Conservation (phyloP, 2,329 filamentous ascomycete genomes). For the Fusarium tricinctum region DNA sequence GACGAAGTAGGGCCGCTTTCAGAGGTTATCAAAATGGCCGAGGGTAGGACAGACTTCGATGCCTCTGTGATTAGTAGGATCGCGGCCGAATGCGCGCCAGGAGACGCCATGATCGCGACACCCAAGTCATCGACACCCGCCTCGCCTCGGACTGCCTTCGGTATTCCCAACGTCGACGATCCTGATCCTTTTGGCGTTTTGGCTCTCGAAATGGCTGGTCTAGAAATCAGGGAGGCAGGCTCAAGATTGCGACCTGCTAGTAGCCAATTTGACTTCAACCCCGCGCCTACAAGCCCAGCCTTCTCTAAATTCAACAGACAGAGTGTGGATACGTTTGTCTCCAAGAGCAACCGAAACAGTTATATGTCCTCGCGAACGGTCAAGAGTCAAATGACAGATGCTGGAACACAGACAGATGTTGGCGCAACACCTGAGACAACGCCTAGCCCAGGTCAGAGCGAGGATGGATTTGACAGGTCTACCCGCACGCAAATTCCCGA, state of each 20-base stretch:
- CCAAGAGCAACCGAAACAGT: constrained; percentile 77
- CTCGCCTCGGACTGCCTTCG: constrained; percentile 71
- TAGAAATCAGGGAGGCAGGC: constrained; percentile 93
- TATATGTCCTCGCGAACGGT: constrained; percentile 80
- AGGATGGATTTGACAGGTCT: constrained; percentile 62
- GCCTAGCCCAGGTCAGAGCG: constrained; percentile 67
- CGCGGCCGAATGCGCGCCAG: constrained; percentile 77
- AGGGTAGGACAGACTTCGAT: constrained; percentile 85
- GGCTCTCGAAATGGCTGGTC: constrained; percentile 88
- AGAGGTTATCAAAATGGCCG: constrained; percentile 88
- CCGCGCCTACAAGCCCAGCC: constrained; percentile 81
- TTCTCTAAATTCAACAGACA: constrained; percentile 70
- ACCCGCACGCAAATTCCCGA: constrained; percentile 58
- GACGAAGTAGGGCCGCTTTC: constrained; percentile 73
- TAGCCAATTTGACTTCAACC: constrained; percentile 86
- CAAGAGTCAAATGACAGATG: constrained; percentile 78
- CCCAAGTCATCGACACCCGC: constrained; percentile 55
- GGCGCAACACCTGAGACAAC: constrained; percentile 67
- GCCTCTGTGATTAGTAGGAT: constrained; percentile 73
- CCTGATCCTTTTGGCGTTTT: constrained; percentile 93
- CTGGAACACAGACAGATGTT: constrained; percentile 74
- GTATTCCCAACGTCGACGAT: constrained; percentile 82
- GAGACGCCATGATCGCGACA: constrained; percentile 74
- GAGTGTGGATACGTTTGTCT: constrained; percentile 75
- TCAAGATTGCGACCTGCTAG: constrained; percentile 76